Evolutionary conservation across 331 rosid species (phyloP), one percentile per base, ranked within the genome.

Genomic region (Pyrus hybrid): DNA sequence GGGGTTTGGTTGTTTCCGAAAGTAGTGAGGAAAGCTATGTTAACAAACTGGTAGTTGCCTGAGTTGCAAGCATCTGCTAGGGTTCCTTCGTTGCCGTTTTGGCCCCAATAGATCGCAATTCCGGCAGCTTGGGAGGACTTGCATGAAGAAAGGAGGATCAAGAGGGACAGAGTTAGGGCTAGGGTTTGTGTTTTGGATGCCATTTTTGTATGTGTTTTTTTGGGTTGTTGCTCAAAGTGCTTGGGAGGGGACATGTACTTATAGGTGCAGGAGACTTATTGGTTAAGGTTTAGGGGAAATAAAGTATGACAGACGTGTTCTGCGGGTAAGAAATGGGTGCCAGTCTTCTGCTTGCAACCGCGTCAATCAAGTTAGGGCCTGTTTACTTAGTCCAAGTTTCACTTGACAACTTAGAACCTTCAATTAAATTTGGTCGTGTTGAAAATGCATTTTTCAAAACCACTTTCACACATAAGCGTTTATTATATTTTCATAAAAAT

Each of bases 31-130:
- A 89, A 89, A 8, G 86, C 90, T 18, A 90, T 74, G 84, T 85
- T 87, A 6, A 90, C 85, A 22, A 51, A 86, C 25, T 87, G 75
- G 80, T 90, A 87, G 87, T 86, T 87, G 28, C 79, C 76, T 2
- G 88, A 70, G 78, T 81, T 67, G 49, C 95, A 87, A 12, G 92
- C 72, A 5, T 67, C 82, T n/a, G 68, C 75, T 16, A 90, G 45
- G 53, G 92, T 17, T 29, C 89, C 92, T 83, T 90, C 94, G 0
- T n/a, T 7, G 5, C 5, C 1, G 33, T 67, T 68, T 84, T 87
- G 91, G 69, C 94, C 94, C 90, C 95, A 86, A 12, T 90, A 90
- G 13, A 75, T 53, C 12, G 88, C 87, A 54, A 90, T 82, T 0
- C 87, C 90, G 10, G 71, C 90, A 6, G 84, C 86, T 16, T 74